A percentile compares a stretch with the other conserved stretches of the same genome.
These are phyloP conservation scores for Cubamyces lactineus DNA, from an alignment of 768 basidiomycete species.

Conservation along the genomic window DNA sequence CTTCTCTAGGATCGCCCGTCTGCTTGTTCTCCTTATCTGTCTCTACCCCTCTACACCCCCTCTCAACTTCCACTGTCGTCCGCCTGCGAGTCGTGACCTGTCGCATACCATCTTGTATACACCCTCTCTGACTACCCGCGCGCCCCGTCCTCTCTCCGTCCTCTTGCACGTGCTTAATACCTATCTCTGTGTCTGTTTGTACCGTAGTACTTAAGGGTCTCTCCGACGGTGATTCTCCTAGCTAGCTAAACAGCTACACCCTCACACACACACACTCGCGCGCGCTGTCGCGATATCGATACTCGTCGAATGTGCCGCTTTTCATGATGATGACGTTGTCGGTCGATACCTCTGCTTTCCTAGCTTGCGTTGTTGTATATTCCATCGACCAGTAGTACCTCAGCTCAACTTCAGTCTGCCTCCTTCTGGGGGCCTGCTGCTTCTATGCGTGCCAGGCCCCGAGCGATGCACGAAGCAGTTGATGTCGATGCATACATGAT, in stretches of 20 bases:
- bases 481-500: no score
- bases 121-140: neutral
- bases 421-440: neutral
- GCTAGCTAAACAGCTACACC: no score
- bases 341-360: no score
- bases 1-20: neutral
- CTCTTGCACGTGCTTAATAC: conserved; percentile 4
- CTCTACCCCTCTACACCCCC: neutral
- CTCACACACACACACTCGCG: no score
- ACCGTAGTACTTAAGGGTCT: no score
- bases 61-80: neutral
- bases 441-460: neutral
- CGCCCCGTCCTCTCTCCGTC: neutral
- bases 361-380: no score
- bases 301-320: no score
- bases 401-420: neutral
- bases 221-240: no score
- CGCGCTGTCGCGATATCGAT: no score
- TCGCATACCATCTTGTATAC: conserved; percentile 19
- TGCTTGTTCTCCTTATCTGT: conserved; percentile 1
- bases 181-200: neutral
- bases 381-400: no score
- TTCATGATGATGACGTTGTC: no score
- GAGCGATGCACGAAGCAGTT: neutral
- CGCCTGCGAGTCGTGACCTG: neutral